phyloP scores from a whole-genome alignment of 441 rosid genomes.

The Aleurites moluccanus region DNA sequence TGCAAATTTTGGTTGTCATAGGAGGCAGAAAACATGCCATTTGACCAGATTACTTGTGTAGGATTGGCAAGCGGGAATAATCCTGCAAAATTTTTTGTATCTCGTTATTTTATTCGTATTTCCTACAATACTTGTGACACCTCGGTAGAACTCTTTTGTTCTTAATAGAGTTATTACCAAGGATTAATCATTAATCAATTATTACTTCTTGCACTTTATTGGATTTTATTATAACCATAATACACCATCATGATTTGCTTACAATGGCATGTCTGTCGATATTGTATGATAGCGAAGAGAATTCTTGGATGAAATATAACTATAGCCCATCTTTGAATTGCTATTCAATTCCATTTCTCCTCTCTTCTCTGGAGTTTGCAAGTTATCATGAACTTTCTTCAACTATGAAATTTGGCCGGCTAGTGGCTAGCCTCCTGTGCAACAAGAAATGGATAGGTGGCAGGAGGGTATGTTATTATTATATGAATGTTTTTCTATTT shows the following conservation, averaged over 20 bases:
- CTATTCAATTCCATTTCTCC: too few species aligned
- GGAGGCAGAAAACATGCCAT: conserved; percentile 16
- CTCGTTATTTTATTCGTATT: background rate
- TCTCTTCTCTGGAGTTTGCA: too few species aligned
- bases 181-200: conserved; percentile 3
- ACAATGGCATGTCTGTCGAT: background rate
- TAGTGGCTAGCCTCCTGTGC: too few species aligned
- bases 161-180: background rate
- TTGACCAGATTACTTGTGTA: background rate
- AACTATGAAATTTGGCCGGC: too few species aligned
- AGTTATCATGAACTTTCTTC: too few species aligned
- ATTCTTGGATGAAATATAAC: too few species aligned
- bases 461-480: too few species aligned
- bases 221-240: background rate
- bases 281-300: background rate
- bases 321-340: too few species aligned
- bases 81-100: conserved; percentile 4
- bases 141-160: background rate
- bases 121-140: background rate
- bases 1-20: conserved; percentile 25
- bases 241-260: background rate
- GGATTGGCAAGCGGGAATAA: background rate
- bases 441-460: too few species aligned
- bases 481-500: too few species aligned
- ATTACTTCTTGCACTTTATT: background rate